Base-by-base conservation (phyloP, 352 stramenopile genomes). In the Globisporangium sylvaticum region DNA sequence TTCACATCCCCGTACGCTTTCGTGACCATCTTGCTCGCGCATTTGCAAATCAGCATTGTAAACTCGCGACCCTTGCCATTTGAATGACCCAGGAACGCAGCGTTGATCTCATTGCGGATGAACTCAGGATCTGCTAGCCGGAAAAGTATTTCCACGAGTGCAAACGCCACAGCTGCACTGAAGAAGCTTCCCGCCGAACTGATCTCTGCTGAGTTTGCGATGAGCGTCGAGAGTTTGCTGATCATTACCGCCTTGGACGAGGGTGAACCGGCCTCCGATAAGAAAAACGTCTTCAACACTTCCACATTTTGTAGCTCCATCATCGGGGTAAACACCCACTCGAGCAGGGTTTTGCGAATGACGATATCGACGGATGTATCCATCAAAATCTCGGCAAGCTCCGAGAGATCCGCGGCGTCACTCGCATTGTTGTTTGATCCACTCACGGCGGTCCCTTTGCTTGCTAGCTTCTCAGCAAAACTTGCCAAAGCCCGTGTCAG, bases 41-140 rank as follows among this genome's bases (percentile, higher is more conserved):
- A 87, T 46, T 93, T 95, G 75, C 87, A 95, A 29, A 95, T 73
- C 4, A 92, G 70, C 87, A 95, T 95, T 6, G 87, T 95, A 58
- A 95, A 84, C 67, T 94, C 87, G 42, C 87, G 72, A 12, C 87
- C 83, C 61, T 95, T 91, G 7, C 84, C 81, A 65, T 89, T 89
- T 18, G 70, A 64, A 62, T 90, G 80, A 18, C 84, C 81, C 39
- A 91, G 66, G 67, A 92, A 93, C 32, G 76, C 78, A n/a, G 73
- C 66, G 62, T 94, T 94, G 55, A 95, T 81, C 20, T 82, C 72
- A 29, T 66, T 76, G 37, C 87, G 81, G 71, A 95, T 78, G 55
- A 81, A 68, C 25, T 93, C 85, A 1, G 81, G 77, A 42, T 91
- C 79, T 12, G 85, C 67, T 15, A 91, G 66, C 1, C 85, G 77